Evolutionary conservation across 2,329 filamentous ascomycete genomes (phyloP).

Genomic region (Thermoascus crustaceus): DNA sequence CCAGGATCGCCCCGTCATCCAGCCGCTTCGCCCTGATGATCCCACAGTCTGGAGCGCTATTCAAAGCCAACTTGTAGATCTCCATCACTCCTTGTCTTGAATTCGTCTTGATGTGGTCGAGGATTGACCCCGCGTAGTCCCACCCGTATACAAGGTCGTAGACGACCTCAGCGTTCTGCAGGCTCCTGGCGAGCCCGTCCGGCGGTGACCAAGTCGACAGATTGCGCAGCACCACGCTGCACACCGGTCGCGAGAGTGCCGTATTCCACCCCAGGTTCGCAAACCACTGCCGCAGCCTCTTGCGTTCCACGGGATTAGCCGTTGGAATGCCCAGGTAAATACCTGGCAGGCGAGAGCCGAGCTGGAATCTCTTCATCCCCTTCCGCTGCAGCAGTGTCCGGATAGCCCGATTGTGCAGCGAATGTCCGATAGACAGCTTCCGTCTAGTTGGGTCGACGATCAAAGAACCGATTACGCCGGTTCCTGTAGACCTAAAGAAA

Average conservation of each 20-base stretch:
- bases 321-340: constrained; percentile 78
- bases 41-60: constrained; percentile 63
- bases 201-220: constrained; percentile 67
- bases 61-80: constrained; percentile 68
- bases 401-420: constrained; percentile 77
- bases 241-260: constrained; percentile 53
- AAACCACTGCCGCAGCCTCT: constrained; percentile 68
- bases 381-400: constrained; percentile 63
- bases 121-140: constrained; percentile 64
- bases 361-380: constrained; percentile 69
- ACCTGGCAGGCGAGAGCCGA: constrained; percentile 73
- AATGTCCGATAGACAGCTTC: constrained; percentile 83
- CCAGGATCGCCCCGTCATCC: constrained; percentile 60
- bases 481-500: constrained; percentile 59
- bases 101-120: constrained; percentile 65
- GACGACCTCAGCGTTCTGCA: constrained; percentile 63
- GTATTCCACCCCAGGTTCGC: constrained; percentile 83
- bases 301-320: constrained; percentile 52
- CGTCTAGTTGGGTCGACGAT: constrained; percentile 82
- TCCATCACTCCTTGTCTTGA: constrained; percentile 70
- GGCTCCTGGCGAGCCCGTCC: constrained; percentile 64
- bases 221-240: constrained; percentile 66
- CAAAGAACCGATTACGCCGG: constrained; percentile 73
- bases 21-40: constrained; percentile 73
- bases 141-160: constrained; percentile 79